phyloP scores from a whole-genome alignment of 148 eudicot genomes.

The Talinum fruticosum region DNA sequence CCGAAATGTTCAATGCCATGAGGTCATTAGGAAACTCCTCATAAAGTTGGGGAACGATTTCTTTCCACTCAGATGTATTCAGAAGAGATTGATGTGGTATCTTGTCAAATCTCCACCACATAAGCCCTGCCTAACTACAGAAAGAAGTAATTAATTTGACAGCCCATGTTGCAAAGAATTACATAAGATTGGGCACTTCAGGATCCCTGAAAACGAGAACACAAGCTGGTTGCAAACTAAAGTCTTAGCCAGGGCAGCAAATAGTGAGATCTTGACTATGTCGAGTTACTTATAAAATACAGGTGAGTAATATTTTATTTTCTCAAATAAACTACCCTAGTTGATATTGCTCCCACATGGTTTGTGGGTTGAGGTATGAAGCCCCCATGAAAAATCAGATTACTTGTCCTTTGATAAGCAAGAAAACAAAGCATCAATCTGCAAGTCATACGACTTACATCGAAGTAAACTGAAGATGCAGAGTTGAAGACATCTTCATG shows the following conservation, averaged over 20 bases:
- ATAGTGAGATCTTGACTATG: background rate
- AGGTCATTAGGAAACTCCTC: slow-evolving; percentile 58
- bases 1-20: slow-evolving; percentile 60
- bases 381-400: background rate
- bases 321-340: background rate
- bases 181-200: background rate
- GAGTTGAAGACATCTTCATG: slow-evolving; percentile 82
- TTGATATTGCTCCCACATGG: background rate
- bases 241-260: background rate
- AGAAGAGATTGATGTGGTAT: slow-evolving; percentile 64
- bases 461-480: slow-evolving; percentile 55
- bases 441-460: slow-evolving; percentile 48
- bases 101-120: slow-evolving; percentile 73
- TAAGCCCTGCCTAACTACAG: slow-evolving; percentile 60
- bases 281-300: background rate
- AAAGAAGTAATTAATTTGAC: slow-evolving; percentile 21
- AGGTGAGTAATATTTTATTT: background rate
- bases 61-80: slow-evolving; percentile 85
- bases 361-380: background rate
- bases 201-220: background rate
- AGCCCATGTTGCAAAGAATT: background rate
- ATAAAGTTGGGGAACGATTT: slow-evolving; percentile 70
- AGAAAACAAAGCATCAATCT: background rate
- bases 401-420: background rate
- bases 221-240: background rate